These are phyloP conservation scores for Podaxis carcinomalis DNA, from an alignment of 768 basidiomycete genomes.

Conservation along the genomic window DNA sequence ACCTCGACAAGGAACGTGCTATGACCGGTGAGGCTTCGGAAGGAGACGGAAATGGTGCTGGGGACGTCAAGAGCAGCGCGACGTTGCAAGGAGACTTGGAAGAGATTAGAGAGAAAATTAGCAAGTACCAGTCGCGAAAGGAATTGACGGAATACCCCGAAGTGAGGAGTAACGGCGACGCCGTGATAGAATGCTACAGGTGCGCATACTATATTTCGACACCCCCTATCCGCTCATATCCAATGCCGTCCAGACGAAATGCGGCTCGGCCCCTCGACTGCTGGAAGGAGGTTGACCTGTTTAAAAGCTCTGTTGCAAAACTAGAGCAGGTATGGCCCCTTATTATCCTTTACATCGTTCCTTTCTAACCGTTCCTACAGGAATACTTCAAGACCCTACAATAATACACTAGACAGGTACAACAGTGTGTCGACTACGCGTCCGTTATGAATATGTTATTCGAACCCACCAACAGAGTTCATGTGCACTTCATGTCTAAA, in stretches of 20 bases:
- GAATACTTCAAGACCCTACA: conserved; percentile 59
- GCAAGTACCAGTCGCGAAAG: conserved; percentile 57
- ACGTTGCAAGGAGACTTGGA: conserved; percentile 72
- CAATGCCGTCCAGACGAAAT: conserved; percentile 39
- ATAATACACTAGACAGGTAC: conserved; percentile 21
- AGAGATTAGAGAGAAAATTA: conserved; percentile 68
- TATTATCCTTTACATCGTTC: not conserved
- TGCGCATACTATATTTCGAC: conserved; percentile 26
- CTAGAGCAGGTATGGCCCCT: conserved; percentile 57
- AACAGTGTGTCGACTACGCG: conserved; percentile 2
- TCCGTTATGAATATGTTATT: not conserved
- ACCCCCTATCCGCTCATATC: conserved; percentile 3
- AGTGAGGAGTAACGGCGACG: conserved; percentile 53
- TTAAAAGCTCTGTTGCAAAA: conserved; percentile 63
- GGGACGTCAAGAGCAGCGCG: conserved; percentile 53
- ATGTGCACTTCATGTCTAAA: not conserved
- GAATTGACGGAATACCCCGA: conserved; percentile 50
- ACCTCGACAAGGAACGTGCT: conserved; percentile 68
- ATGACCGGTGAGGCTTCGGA: conserved; percentile 42
- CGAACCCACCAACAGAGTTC: not conserved
- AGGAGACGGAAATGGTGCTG: conserved; percentile 28
- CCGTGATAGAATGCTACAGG: conserved; percentile 75
- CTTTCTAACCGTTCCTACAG: conserved; percentile 29
- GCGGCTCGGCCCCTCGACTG: conserved; percentile 60
- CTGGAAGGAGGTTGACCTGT: conserved; percentile 65